Percentiles rank a stretch among this genome's conserved stretches.
Evolutionary conservation across 2,329 filamentous ascomycete genomes (phyloP).

Genomic region (Pseudocercospora fuligena): DNA sequence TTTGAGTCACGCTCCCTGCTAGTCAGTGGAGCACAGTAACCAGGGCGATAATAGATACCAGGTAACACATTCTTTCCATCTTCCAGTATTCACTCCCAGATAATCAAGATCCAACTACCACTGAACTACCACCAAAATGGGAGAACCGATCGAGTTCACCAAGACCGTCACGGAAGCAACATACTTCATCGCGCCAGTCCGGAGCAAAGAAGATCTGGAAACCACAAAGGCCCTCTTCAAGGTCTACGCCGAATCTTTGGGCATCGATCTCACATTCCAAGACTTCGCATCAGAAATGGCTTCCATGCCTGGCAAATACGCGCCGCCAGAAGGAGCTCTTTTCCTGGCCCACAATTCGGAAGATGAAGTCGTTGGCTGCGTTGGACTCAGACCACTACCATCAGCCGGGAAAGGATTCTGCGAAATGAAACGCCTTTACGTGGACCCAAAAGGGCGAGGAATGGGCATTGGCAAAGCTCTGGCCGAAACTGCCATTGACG

Average conservation of each 20-base stretch:
- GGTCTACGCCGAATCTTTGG: constrained; percentile 50
- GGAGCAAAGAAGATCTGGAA: constrained; percentile 48
- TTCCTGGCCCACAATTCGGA: constrained; percentile 51
- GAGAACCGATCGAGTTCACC: background rate
- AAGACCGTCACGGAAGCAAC: background rate
- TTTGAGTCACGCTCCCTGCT: background rate
- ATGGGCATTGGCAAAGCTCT: constrained; percentile 56
- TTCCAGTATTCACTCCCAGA: background rate
- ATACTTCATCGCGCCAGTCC: constrained; percentile 44
- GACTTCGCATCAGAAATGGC: constrained; percentile 59
- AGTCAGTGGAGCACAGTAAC: constrained; percentile 8
- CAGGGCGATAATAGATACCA: background rate
- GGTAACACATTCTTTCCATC: background rate
- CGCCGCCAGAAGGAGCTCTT: constrained; percentile 51
- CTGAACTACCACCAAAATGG: background rate
- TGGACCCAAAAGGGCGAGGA: constrained; percentile 54
- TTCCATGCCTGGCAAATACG: constrained; percentile 60
- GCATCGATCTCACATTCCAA: constrained; percentile 63
- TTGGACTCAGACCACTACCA: constrained; percentile 53
- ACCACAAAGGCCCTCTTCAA: constrained; percentile 45
- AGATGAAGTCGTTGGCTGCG: constrained; percentile 52
- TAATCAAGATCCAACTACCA: background rate
- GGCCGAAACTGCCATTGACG: constrained; percentile 50
- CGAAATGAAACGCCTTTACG: constrained; percentile 65
- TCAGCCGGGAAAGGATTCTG: constrained; percentile 14